Conservation (phyloP, 2,329 filamentous ascomycete species). For the Colletotrichum sp. region DNA sequence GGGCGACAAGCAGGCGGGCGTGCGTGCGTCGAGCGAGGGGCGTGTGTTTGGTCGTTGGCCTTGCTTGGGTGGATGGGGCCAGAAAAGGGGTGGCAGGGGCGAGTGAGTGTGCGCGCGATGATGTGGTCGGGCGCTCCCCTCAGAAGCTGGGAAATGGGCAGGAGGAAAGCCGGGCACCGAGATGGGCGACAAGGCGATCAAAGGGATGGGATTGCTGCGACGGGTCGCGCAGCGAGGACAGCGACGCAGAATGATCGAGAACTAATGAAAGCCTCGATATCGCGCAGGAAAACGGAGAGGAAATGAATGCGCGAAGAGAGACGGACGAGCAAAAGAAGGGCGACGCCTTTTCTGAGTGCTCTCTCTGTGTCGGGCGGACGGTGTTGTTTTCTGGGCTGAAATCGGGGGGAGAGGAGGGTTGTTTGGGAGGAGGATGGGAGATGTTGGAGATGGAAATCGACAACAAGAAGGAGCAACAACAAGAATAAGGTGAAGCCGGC, state of each 20-base stretch:
- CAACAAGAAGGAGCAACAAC: neutral
- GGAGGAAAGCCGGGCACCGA: constrained; percentile 8
- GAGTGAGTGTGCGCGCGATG: constrained; percentile 14
- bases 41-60: constrained; percentile 8
- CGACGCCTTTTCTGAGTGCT: constrained; percentile 19
- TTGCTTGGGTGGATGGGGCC: neutral
- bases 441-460: constrained; percentile 17
- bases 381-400: constrained; percentile 19
- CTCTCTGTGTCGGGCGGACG: constrained; percentile 25
- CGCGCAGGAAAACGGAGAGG: constrained; percentile 24
- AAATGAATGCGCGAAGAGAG: constrained; percentile 26
- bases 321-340: constrained; percentile 12
- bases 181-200: constrained; percentile 13
- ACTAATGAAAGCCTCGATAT: constrained; percentile 54
- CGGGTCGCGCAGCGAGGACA: constrained; percentile 23
- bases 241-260: constrained; percentile 39
- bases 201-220: constrained; percentile 12
- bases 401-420: constrained; percentile 19
- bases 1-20: neutral
- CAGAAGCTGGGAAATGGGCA: constrained; percentile 2
- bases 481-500: constrained; percentile 11
- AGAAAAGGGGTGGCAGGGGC: constrained; percentile 20
- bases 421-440: constrained; percentile 22
- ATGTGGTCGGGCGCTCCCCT: constrained; percentile 21
- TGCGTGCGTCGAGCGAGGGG: neutral